Conservation (phyloP, 768 basidiomycete species). For the Ephemerocybe angulata region DNA sequence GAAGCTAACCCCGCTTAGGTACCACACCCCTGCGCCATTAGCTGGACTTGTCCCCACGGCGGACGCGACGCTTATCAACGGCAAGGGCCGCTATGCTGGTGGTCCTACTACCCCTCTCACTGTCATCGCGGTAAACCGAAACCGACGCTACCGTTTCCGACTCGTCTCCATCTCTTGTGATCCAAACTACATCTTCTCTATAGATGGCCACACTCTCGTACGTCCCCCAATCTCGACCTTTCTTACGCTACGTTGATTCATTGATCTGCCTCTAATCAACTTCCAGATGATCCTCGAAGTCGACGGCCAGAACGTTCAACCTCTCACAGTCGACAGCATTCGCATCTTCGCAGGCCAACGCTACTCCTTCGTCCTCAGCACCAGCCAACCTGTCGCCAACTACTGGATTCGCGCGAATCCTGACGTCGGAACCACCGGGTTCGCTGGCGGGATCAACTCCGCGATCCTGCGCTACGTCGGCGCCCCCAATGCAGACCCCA, state of each 20-base stretch:
- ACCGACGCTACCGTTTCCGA: constrained; percentile 30
- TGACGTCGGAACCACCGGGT: constrained; percentile 1
- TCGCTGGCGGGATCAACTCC: constrained; percentile 30
- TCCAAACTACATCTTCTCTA: constrained; percentile 39
- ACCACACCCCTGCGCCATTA: constrained; percentile 18
- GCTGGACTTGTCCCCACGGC: constrained; percentile 21
- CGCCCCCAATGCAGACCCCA: constrained; percentile 34
- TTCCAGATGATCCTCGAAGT: constrained; percentile 44
- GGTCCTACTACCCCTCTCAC: constrained; percentile 30
- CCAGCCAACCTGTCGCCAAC: background rate
- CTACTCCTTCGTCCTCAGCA: constrained; percentile 7
- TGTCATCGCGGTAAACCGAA: constrained; percentile 29
- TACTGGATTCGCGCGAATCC: constrained; percentile 34
- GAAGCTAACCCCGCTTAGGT: constrained; percentile 20
- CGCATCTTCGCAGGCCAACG: constrained; percentile 29
- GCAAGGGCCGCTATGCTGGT: constrained; percentile 32
- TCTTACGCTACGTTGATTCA: background rate
- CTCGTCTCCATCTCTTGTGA: constrained; percentile 22
- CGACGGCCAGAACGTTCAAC: constrained; percentile 37
- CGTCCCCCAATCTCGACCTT: background rate
- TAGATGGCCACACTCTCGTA: constrained; percentile 34
- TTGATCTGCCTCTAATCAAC: background rate
- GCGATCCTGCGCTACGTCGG: constrained; percentile 42
- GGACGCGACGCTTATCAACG: constrained; percentile 34
- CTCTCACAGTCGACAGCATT: constrained; percentile 37